Evolutionary conservation across 2,329 filamentous ascomycete genomes (phyloP).

Genomic region (Colletotrichum lupini): DNA sequence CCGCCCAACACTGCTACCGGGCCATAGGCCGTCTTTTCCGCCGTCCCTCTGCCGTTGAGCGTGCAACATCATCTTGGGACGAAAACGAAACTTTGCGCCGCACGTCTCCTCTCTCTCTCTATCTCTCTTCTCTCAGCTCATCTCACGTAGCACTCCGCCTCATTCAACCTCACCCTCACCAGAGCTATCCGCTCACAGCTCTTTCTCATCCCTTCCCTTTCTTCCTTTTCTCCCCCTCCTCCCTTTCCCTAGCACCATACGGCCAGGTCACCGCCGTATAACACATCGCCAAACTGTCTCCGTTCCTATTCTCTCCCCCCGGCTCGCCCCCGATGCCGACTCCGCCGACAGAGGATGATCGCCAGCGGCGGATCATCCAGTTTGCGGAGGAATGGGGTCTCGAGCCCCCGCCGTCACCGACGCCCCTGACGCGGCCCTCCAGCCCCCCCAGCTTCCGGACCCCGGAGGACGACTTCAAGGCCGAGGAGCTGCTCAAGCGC

Average conservation of each 20-base stretch:
- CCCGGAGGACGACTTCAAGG: slow-evolving; percentile 60
- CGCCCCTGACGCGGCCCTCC: slow-evolving; percentile 54
- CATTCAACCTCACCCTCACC: neutral
- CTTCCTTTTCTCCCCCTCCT: neutral
- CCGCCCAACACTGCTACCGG: slow-evolving; percentile 21
- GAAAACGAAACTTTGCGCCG: slow-evolving; percentile 35
- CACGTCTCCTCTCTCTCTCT: slow-evolving; percentile 24
- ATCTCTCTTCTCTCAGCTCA: neutral
- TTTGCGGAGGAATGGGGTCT: slow-evolving; percentile 64
- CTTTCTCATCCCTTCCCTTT: neutral
- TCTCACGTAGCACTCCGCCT: neutral
- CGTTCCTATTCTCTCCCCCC: neutral
- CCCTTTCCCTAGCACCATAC: neutral
- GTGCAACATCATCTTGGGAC: slow-evolving; percentile 19
- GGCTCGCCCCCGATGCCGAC: slow-evolving; percentile 30
- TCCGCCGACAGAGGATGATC: slow-evolving; percentile 42
- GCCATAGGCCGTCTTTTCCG: slow-evolving; percentile 28
- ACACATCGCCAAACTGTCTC: slow-evolving; percentile 19
- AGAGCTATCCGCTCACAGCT: neutral
- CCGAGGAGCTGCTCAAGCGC: slow-evolving; percentile 65
- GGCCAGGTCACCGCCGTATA: neutral
- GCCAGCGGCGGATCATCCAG: slow-evolving; percentile 59
- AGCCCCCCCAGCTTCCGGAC: slow-evolving; percentile 56
- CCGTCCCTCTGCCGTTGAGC: slow-evolving; percentile 7
- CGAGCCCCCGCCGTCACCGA: slow-evolving; percentile 50